Evolutionary conservation across 345 rosid genomes (phyloP).

Genomic region (Eucalyptus cloeziana): DNA sequence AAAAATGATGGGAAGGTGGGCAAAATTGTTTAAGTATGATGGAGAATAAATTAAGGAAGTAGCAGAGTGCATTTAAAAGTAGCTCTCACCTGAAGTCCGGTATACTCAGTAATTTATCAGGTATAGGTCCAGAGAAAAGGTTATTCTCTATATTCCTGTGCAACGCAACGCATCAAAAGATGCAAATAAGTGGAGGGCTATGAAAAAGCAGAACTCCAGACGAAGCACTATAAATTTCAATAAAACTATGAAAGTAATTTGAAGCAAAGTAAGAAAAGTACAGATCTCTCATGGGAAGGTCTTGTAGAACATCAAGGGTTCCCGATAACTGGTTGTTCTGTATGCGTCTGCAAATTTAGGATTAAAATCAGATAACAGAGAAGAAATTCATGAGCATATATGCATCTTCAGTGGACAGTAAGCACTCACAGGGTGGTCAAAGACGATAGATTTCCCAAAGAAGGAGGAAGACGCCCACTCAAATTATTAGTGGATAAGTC

Average conservation of each 20-base stretch:
- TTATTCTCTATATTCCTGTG: slow-evolving; percentile 90
- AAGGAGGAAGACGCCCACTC: slow-evolving; percentile 76
- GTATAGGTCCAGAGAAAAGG: slow-evolving; percentile 82
- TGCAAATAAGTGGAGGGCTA: not conserved
- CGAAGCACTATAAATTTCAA: not conserved
- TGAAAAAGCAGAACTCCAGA: not conserved
- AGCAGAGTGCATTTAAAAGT: not conserved
- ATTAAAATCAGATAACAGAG: slow-evolving; percentile 9
- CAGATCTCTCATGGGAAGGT: slow-evolving; percentile 81
- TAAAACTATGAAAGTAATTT: not conserved
- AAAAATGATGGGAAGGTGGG: not conserved
- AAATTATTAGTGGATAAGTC: slow-evolving; percentile 79
- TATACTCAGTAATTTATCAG: slow-evolving; percentile 56
- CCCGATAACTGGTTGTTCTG: slow-evolving; percentile 91
- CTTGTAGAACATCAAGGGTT: slow-evolving; percentile 71
- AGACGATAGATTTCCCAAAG: slow-evolving; percentile 42
- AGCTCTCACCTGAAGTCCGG: slow-evolving; percentile 48
- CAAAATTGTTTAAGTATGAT: not conserved
- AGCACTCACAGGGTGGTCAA: slow-evolving; percentile 75
- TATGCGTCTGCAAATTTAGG: slow-evolving; percentile 53
- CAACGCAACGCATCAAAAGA: not conserved
- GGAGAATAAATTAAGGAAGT: not conserved
- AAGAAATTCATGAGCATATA: not conserved
- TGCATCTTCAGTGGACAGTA: not conserved
- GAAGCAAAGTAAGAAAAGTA: slow-evolving; percentile 22